Percentiles rank a stretch among this genome's conserved stretches.
phyloP scores from a whole-genome alignment of 2,329 filamentous ascomycete species.

The Hawksworthiomyces lignivorus region DNA sequence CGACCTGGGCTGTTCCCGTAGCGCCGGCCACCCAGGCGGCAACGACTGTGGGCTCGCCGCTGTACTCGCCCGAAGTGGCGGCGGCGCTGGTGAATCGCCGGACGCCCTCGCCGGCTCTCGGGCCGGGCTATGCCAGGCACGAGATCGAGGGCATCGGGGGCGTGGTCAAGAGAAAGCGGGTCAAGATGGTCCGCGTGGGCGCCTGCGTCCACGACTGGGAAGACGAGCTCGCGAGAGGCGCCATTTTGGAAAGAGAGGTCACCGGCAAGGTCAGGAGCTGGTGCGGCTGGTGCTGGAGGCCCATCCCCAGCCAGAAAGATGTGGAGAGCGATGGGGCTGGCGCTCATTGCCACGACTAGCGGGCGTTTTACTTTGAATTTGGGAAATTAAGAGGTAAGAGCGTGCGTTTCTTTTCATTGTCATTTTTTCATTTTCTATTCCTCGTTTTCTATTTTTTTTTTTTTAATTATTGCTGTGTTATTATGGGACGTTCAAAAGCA shows the following conservation, averaged over 20 bases:
- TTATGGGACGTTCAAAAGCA: not conserved
- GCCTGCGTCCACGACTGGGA: slow-evolving; percentile 80
- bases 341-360: slow-evolving; percentile 6
- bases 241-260: slow-evolving; percentile 63
- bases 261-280: slow-evolving; percentile 64
- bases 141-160: slow-evolving; percentile 90
- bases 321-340: slow-evolving; percentile 19
- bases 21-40: slow-evolving; percentile 15
- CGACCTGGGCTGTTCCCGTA: slow-evolving; percentile 12
- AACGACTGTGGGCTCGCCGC: slow-evolving; percentile 13
- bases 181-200: slow-evolving; percentile 72
- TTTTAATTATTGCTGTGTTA: not conserved
- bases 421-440: not conserved
- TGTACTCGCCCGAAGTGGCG: slow-evolving; percentile 15
- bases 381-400: not conserved
- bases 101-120: slow-evolving; percentile 42
- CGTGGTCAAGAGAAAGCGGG: slow-evolving; percentile 78
- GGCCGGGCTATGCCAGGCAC: slow-evolving; percentile 73
- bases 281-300: slow-evolving; percentile 86
- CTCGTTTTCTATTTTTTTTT: not conserved
- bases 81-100: slow-evolving; percentile 18
- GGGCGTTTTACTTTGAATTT: not conserved
- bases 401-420: not conserved
- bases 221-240: slow-evolving; percentile 61
- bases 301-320: slow-evolving; percentile 55